Base-by-base conservation (phyloP, 2,329 filamentous ascomycete species). In the Proliferodiscus dingleyae region DNA sequence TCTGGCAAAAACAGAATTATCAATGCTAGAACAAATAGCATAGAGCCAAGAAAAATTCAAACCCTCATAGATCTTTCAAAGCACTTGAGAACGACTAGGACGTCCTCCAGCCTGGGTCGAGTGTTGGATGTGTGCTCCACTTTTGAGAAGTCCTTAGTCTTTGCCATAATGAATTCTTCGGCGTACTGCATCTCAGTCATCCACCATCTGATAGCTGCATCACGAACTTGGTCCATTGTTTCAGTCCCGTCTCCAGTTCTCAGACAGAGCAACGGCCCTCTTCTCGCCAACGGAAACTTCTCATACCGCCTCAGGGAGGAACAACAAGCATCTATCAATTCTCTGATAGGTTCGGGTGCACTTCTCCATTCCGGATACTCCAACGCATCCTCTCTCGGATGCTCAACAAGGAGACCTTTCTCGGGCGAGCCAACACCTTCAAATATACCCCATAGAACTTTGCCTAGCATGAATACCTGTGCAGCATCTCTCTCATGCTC, bases 401-500 rank as follows among this genome's bases (percentile, higher is more conserved):
- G 33, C 16, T 44, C 18, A 13, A 37, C 37, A 18, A 37, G 21
- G 16, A 38, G 15, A 29, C 33, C 33, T 39, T 37, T 37, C 42
- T 44, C 42, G 9, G 42, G 42, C 18, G 37, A 36, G 7, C 43
- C 37, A 16, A 36, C 36, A 19, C n/a, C 37, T 29, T 47, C 45
- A 9, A 47, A 47, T 6, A 47, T 44, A n/a, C 45, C 29, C 45
- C 45, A 47, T 4, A 47, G 23, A 23, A 43, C 23, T 19, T 40
- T 47, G 10, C 45, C 45, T 10, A 47, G 45, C 40, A 43, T 47
- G 36, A 29, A 47, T n/a, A 47, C 45, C 28, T 38, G 22, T 16
- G 77, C 77, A 0, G 72, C 68, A 55, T 81, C 78, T 52, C 77
- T 73, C 52, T 81, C 78, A 3, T 49, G 49, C 1, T 62, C 59